These are phyloP conservation scores for Pseudocercospora fuligena DNA, from an alignment of 2,329 filamentous ascomycete genomes.

Conservation along the genomic window DNA sequence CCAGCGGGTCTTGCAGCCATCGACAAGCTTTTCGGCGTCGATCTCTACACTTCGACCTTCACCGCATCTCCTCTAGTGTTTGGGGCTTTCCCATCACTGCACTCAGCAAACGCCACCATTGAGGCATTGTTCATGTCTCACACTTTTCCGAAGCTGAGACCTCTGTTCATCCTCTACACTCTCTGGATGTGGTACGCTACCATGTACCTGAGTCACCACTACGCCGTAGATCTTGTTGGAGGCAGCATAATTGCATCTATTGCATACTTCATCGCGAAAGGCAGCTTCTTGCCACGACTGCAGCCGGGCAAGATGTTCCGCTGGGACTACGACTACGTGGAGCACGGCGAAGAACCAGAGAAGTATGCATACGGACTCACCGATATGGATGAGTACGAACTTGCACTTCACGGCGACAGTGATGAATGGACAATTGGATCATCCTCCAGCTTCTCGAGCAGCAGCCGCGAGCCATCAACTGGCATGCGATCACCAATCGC, in stretches of 20 bases:
- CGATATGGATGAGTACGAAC: slow-evolving; percentile 58
- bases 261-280: slow-evolving; percentile 81
- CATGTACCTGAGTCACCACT: slow-evolving; percentile 97
- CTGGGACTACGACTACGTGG: slow-evolving; percentile 95
- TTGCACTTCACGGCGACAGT: slow-evolving; percentile 62
- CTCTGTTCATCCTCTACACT: slow-evolving; percentile 80
- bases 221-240: slow-evolving; percentile 88
- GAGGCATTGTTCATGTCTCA: slow-evolving; percentile 93
- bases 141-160: slow-evolving; percentile 81
- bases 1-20: slow-evolving; percentile 88
- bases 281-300: slow-evolving; percentile 78
- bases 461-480: slow-evolving; percentile 62
- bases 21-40: slow-evolving; percentile 85
- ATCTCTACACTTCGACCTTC: slow-evolving; percentile 92
- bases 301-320: slow-evolving; percentile 85
- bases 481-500: slow-evolving; percentile 56
- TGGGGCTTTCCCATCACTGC: slow-evolving; percentile 90
- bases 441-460: slow-evolving; percentile 74
- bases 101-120: slow-evolving; percentile 85
- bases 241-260: slow-evolving; percentile 69
- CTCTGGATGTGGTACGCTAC: slow-evolving; percentile 98
- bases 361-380: slow-evolving; percentile 60
- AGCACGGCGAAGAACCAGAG: slow-evolving; percentile 69
- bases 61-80: slow-evolving; percentile 90
- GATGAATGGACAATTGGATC: slow-evolving; percentile 92